Evolutionary conservation across 2,329 filamentous ascomycete species (phyloP).

Genomic region (Cladosporium sp.): DNA sequence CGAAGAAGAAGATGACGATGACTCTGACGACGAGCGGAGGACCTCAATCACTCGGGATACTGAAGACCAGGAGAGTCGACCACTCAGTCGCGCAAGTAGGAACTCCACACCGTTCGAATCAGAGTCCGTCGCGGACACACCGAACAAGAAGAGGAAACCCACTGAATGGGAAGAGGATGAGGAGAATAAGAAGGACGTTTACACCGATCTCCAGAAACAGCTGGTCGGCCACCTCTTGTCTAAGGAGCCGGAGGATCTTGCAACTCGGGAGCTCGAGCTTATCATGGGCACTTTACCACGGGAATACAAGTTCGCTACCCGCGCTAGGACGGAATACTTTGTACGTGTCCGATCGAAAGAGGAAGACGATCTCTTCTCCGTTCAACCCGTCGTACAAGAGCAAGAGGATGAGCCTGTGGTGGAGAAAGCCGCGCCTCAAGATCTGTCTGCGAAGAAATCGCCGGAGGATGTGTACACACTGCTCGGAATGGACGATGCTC

Average conservation of each 20-base stretch:
- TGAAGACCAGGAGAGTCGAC: slow-evolving; percentile 81
- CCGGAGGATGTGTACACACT: slow-evolving; percentile 23
- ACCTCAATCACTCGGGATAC: slow-evolving; percentile 72
- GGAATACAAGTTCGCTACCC: slow-evolving; percentile 70
- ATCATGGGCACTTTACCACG: slow-evolving; percentile 56
- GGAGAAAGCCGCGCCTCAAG: slow-evolving; percentile 29
- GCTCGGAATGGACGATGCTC: slow-evolving; percentile 22
- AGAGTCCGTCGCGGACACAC: slow-evolving; percentile 46
- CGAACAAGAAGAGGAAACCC: slow-evolving; percentile 49
- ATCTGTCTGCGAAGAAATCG: slow-evolving; percentile 26
- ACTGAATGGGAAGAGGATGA: slow-evolving; percentile 46
- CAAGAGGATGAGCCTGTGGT: slow-evolving; percentile 38
- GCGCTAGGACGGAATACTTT: slow-evolving; percentile 67
- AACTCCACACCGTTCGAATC: slow-evolving; percentile 56
- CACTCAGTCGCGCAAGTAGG: slow-evolving; percentile 69
- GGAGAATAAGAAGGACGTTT: slow-evolving; percentile 50
- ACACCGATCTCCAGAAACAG: slow-evolving; percentile 49
- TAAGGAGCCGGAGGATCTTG: slow-evolving; percentile 70
- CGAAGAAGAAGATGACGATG: slow-evolving; percentile 60
- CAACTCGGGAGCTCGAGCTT: slow-evolving; percentile 60
- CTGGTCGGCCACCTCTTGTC: slow-evolving; percentile 52
- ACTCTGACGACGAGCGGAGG: slow-evolving; percentile 75
- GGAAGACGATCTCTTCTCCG: slow-evolving; percentile 76
- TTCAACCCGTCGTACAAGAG: slow-evolving; percentile 55
- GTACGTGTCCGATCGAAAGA: slow-evolving; percentile 81